Percentiles rank a stretch among this genome's conserved stretches.
phyloP scores from a whole-genome alignment of 1,284 basidiomycete genomes.

The Sporisorium scitamineum region DNA sequence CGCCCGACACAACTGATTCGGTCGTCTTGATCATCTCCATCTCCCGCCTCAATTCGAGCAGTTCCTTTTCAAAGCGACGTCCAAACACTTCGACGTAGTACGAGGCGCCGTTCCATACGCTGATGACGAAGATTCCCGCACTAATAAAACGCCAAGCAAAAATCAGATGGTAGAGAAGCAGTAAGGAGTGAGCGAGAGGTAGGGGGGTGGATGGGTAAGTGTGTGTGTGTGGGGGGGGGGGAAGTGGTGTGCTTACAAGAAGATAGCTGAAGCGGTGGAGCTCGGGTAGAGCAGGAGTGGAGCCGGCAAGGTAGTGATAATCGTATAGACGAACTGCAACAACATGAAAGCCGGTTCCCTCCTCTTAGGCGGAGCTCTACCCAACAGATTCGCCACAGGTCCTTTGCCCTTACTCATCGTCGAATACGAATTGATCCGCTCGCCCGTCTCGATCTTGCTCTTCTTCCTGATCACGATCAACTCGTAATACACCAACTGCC shows the following conservation, averaged over 20 bases:
- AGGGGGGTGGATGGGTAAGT: too few relatives aligned
- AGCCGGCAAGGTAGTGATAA: conserved; percentile 87
- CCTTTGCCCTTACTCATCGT: conserved; percentile 60
- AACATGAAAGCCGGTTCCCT: conserved; percentile 56
- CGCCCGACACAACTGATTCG: conserved; percentile 24
- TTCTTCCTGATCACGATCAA: conserved; percentile 48
- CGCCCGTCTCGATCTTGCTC: conserved; percentile 54
- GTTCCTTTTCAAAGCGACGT: conserved; percentile 57
- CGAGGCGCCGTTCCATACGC: conserved; percentile 53
- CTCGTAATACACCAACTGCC: conserved; percentile 79
- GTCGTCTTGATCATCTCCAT: conserved; percentile 34
- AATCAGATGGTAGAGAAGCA: neutral
- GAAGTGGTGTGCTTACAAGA: conserved; percentile 71
- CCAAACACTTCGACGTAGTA: conserved; percentile 74
- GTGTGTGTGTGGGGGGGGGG: neutral
- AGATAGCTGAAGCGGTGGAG: conserved; percentile 79
- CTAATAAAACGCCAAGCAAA: neutral
- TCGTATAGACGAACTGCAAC: conserved; percentile 77
- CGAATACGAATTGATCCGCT: conserved; percentile 57
- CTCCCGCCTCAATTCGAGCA: conserved; percentile 37
- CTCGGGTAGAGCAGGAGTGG: conserved; percentile 84
- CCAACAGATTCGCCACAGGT: conserved; percentile 56
- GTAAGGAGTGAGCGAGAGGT: neutral
- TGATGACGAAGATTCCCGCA: conserved; percentile 45
- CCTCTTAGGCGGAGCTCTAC: conserved; percentile 43